Conservation (phyloP, 2,329 filamentous ascomycete species). For the Mariannaea sp. region DNA sequence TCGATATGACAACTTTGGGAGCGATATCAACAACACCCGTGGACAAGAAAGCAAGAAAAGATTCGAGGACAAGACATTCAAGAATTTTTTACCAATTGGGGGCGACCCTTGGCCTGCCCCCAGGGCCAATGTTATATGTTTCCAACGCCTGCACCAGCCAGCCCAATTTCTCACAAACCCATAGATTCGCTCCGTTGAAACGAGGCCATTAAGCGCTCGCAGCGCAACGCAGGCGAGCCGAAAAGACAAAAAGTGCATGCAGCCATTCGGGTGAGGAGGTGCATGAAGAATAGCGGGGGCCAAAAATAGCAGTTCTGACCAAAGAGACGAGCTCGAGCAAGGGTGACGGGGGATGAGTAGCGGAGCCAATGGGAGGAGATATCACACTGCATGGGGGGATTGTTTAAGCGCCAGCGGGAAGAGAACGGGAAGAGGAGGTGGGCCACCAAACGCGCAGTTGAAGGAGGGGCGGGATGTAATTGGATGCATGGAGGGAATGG, state of each 20-base stretch:
- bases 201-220: conserved; percentile 21
- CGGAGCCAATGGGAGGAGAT: conserved; percentile 8
- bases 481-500: neutral
- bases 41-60: conserved; percentile 1
- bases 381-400: conserved; percentile 23
- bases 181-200: neutral
- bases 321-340: neutral
- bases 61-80: neutral
- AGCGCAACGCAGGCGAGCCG: neutral
- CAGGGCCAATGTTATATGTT: conserved; percentile 13
- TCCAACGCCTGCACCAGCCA: neutral
- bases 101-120: neutral
- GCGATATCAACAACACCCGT: neutral
- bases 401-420: conserved; percentile 17
- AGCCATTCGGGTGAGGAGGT: neutral
- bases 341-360: neutral
- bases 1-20: neutral
- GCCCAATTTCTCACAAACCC: neutral
- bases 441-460: conserved; percentile 6
- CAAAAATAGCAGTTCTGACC: conserved; percentile 13
- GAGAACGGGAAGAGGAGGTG: conserved; percentile 1
- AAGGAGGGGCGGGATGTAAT: conserved; percentile 3
- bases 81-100: neutral
- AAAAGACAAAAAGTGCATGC: neutral
- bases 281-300: neutral